Conservation (phyloP, 176 grass and related monocot genomes). For the Tillandsia leiboldiana region DNA sequence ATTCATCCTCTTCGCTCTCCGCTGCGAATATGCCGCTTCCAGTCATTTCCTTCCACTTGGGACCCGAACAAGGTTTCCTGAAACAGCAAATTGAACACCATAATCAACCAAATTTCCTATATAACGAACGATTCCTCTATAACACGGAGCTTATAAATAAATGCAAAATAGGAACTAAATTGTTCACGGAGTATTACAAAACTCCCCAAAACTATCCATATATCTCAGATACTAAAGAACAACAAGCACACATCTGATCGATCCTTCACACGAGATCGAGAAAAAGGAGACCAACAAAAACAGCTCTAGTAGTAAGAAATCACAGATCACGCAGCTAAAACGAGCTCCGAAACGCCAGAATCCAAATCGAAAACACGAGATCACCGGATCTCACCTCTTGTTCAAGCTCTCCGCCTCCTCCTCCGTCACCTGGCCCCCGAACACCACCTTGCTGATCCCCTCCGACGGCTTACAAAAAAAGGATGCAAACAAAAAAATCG, state of each 20-base stretch:
- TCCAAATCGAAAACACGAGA: neutral
- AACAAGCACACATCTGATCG: neutral
- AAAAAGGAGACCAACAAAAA: neutral
- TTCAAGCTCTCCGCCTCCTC: conserved; percentile 83
- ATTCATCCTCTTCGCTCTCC: conserved; percentile 40
- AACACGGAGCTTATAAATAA: neutral
- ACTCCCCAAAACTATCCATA: no score
- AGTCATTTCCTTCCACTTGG: conserved; percentile 97
- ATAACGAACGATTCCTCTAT: no score
- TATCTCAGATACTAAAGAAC: neutral
- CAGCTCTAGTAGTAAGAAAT: neutral
- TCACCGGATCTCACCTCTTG: conserved; percentile 58
- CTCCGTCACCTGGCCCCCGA: conserved; percentile 90
- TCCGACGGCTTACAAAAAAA: conserved; percentile 67
- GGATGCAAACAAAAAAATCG: neutral
- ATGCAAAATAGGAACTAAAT: neutral
- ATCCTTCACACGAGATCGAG: conserved; percentile 4
- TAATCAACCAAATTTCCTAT: conserved; percentile 4
- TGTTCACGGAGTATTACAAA: neutral
- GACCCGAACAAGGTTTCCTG: conserved; percentile 91
- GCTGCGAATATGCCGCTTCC: conserved; percentile 84
- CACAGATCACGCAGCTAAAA: neutral
- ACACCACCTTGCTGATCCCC: conserved; percentile 81
- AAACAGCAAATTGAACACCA: neutral
- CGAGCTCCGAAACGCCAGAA: neutral